Base-by-base conservation (phyloP, 2,329 filamentous ascomycete species). In the Claviceps monticola region DNA sequence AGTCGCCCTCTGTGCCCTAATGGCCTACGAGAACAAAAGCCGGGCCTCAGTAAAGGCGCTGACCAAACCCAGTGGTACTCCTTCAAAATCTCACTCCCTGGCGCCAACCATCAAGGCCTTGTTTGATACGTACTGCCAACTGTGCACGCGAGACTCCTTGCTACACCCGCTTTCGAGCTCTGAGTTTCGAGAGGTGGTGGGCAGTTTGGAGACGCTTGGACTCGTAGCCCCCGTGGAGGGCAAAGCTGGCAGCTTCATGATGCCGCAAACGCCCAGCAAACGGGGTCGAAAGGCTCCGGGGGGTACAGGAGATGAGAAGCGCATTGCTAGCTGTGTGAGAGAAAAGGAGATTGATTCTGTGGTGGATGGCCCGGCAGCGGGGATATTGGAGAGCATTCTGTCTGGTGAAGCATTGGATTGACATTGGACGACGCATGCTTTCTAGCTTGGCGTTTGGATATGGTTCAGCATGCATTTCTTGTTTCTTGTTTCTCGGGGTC, bases 181-280 rank as follows among this genome's bases (percentile, higher is more conserved):
- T 5, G 93, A 98, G 66, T 98, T 98, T 67, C 82, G 89, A 53
- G 93, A 98, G 67, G 90, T 98, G 5, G 75, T 96, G 19, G 83
- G 85, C 38, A 94, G 88, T 59, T 69, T 98, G 50, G 93, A 98
- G 71, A 93, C 90, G 0, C 71, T 95, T 46, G 90, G 88, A 1
- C 72, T 97, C 21, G 76, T 96, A 5, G 84, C 65, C 67, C 83
- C 69, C 61, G 86, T 70, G 63, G 88, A 76, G 71, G 86, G 72
- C 59, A 88, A 78, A 71, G 84, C 72, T 48, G 86, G 80, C 46
- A 86, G 76, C 56, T 83, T 86, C 62, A 68, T 78, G 44, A 69
- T 72, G 61, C 63, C 79, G 36, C 80, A 82, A 55, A 88, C 86
- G 8, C 86, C 87, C 1, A 86, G 84, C 58, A 85, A 84, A 61